These are phyloP conservation scores for Lindgomyces ingoldianus DNA, from an alignment of 495 filamentous ascomycete genomes.

Conservation along the genomic window DNA sequence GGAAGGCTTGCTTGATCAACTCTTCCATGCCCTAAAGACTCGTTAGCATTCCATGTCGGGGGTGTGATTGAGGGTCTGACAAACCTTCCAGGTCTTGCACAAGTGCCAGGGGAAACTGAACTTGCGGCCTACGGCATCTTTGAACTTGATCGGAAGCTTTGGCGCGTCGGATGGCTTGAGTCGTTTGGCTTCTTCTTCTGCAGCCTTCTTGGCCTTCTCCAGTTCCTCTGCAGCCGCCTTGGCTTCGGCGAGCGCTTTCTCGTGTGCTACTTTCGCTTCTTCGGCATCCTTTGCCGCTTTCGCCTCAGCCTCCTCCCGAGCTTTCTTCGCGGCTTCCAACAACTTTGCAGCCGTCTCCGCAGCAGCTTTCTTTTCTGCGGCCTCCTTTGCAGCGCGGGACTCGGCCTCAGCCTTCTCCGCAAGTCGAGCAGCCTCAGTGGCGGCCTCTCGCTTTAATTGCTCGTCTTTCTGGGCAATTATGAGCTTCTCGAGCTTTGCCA, in stretches of 20 bases:
- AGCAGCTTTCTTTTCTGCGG: conserved; percentile 47
- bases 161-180: conserved; percentile 48
- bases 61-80: conserved; percentile 5
- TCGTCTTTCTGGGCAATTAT: conserved; percentile 43
- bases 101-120: conserved; percentile 83
- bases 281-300: conserved; percentile 50
- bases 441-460: conserved; percentile 38
- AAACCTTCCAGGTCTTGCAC: conserved; percentile 73
- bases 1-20: conserved; percentile 82
- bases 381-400: conserved; percentile 45
- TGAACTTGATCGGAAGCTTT: conserved; percentile 71
- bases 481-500: conserved; percentile 42
- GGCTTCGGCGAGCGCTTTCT: conserved; percentile 41
- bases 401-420: conserved; percentile 44
- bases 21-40: conserved; percentile 55
- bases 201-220: conserved; percentile 52
- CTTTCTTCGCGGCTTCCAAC: conserved; percentile 36
- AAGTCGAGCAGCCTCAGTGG: conserved; percentile 40
- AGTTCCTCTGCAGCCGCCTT: conserved; percentile 51
- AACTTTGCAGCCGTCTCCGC: conserved; percentile 43
- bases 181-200: conserved; percentile 55
- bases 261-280: conserved; percentile 42
- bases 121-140: conserved; percentile 81
- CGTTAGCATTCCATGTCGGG: background rate
- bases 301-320: conserved; percentile 46